Evolutionary conservation across 345 rosid species (phyloP).

Genomic region (Rhodomyrtus tomentosa): DNA sequence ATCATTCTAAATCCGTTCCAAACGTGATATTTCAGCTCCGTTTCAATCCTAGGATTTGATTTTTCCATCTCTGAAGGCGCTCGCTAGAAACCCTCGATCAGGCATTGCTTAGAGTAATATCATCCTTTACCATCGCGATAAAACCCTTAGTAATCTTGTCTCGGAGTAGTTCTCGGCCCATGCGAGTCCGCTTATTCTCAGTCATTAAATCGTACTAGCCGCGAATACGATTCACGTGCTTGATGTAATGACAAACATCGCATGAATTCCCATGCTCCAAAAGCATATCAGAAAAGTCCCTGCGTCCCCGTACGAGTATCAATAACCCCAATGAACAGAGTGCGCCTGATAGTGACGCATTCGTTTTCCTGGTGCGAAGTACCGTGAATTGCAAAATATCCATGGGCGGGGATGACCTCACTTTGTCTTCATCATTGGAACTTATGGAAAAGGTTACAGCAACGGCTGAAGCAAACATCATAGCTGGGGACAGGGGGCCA

Average conservation of each 20-base stretch:
- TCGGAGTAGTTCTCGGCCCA: not conserved
- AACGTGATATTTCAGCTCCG: not conserved
- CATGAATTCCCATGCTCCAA: not conserved
- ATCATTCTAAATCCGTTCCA: not conserved
- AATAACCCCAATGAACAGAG: not conserved
- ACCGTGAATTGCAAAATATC: not conserved
- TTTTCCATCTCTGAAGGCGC: not conserved
- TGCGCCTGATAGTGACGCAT: not conserved
- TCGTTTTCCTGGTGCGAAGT: not conserved
- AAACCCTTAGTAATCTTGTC: not conserved
- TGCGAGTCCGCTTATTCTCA: not conserved
- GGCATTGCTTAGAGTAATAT: not conserved
- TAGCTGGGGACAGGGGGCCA: not conserved
- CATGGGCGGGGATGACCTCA: not conserved
- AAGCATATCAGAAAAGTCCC: not conserved
- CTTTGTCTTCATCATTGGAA: not conserved
- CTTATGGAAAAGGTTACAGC: not conserved
- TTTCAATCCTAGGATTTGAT: not conserved
- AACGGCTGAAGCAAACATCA: not conserved
- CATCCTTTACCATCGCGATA: not conserved
- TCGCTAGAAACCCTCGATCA: not conserved
- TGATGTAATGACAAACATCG: not conserved
- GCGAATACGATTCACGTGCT: not conserved
- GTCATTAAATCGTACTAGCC: not conserved
- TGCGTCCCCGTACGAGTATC: not conserved